phyloP scores from a whole-genome alignment of 2,329 filamentous ascomycete species.

The Diaporthe destruens region DNA sequence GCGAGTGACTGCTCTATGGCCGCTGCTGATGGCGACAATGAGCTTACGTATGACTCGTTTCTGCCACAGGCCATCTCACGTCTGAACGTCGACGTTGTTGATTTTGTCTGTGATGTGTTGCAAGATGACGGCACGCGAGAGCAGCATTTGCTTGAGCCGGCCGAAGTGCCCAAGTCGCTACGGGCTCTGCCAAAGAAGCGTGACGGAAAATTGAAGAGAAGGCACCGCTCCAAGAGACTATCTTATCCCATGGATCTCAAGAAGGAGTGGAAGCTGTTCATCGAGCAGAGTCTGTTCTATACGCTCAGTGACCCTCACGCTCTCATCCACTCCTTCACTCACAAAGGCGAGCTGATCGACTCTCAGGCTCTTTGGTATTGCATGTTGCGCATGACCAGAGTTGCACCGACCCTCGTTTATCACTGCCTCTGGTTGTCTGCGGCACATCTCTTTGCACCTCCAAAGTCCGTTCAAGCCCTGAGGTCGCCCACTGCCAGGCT shows the following conservation, averaged over 20 bases:
- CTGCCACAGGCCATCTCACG: conserved; percentile 69
- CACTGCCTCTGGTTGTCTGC: conserved; percentile 75
- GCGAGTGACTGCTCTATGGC: conserved; percentile 38
- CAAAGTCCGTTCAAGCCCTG: conserved; percentile 57
- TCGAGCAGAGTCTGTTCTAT: conserved; percentile 74
- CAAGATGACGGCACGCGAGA: conserved; percentile 68
- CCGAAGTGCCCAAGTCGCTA: conserved; percentile 49
- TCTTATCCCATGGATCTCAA: conserved; percentile 52
- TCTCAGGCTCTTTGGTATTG: conserved; percentile 74
- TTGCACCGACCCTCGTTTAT: conserved; percentile 69
- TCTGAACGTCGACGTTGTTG: conserved; percentile 67
- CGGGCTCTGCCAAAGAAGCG: conserved; percentile 46
- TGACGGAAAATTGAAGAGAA: conserved; percentile 51
- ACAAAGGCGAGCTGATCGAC: conserved; percentile 65
- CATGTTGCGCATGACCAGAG: conserved; percentile 70
- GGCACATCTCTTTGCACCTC: conserved; percentile 68
- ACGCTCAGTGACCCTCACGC: conserved; percentile 70
- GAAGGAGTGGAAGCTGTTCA: conserved; percentile 70
- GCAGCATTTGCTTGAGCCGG: conserved; percentile 60
- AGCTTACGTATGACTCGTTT: conserved; percentile 50
- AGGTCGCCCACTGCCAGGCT: conserved; percentile 54
- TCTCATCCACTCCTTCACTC: conserved; percentile 69
- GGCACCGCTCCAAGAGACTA: conserved; percentile 44
- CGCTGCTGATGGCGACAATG: conserved; percentile 42
- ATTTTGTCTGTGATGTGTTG: conserved; percentile 72